These are phyloP conservation scores for Lachancea waltii DNA, from an alignment of 805 yeast species.

Conservation along the genomic window DNA sequence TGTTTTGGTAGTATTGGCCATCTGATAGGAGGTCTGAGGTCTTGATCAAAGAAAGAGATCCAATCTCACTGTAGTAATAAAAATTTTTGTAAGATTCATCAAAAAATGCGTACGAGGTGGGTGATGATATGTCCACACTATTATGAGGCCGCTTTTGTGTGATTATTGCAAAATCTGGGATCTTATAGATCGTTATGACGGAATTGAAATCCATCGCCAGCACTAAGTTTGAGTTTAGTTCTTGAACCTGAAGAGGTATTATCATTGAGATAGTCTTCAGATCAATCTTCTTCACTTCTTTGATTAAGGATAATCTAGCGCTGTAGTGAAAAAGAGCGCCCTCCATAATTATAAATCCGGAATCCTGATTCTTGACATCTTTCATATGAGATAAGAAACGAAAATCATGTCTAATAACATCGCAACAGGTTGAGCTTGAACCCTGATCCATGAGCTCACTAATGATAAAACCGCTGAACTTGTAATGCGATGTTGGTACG, in stretches of 20 bases:
- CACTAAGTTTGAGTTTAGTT: not conserved
- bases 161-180: not conserved
- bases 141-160: not conserved
- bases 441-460: too few species aligned
- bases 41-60: not conserved
- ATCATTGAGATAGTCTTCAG: not conserved
- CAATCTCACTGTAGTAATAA: not conserved
- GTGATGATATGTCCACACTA: too few species aligned
- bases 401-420: too few species aligned
- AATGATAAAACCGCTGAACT: too few species aligned
- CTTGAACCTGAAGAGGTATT: too few species aligned
- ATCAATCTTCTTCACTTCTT: not conserved
- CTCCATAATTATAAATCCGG: not conserved
- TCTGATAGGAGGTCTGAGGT: not conserved
- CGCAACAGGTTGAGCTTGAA: too few species aligned
- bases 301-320: not conserved
- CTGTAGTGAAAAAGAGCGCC: not conserved
- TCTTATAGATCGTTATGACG: not conserved
- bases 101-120: too few species aligned
- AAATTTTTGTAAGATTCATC: not conserved
- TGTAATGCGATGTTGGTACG: too few species aligned
- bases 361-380: not conserved
- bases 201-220: not conserved
- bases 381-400: too few species aligned
- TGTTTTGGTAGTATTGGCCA: not conserved